These are phyloP conservation scores for Musa beccarii DNA, from an alignment of 176 grass and related monocot species.

Conservation along the genomic window DNA sequence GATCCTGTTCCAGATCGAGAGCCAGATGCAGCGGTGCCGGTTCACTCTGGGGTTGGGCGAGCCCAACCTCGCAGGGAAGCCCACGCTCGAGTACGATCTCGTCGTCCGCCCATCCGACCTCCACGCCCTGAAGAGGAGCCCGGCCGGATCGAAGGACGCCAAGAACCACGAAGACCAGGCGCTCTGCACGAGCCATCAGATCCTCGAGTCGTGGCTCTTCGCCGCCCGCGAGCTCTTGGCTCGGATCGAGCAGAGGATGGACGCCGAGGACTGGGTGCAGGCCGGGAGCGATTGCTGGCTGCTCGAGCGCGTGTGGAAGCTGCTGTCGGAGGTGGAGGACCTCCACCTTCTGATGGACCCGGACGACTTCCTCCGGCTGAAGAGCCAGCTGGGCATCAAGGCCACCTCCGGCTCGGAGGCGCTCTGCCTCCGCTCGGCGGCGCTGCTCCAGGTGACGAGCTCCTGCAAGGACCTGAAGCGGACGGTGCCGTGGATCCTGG, in stretches of 20 bases:
- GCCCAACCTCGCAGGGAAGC: conserved; percentile 88
- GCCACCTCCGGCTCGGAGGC: conserved; percentile 41
- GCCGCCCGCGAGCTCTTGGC: conserved; percentile 42
- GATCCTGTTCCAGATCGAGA: conserved; percentile 70
- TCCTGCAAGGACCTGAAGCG: conserved; percentile 54
- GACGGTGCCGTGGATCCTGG: conserved; percentile 61
- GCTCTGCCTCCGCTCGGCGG: conserved; percentile 65
- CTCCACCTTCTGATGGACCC: conserved; percentile 89
- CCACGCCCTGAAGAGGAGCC: conserved; percentile 48
- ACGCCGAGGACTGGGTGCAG: conserved; percentile 45
- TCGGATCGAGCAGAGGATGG: conserved; percentile 44
- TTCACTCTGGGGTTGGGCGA: conserved; percentile 87
- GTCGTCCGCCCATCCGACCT: conserved; percentile 66
- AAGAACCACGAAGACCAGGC: conserved; percentile 57
- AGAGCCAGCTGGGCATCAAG: conserved; percentile 66
- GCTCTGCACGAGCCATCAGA: conserved; percentile 61
- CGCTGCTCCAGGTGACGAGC: conserved; percentile 43
- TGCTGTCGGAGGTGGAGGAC: conserved; percentile 75
- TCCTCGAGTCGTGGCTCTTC: conserved; percentile 83
- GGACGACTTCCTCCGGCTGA: conserved; percentile 83
- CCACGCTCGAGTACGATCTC: conserved; percentile 74
- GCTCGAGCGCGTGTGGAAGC: conserved; percentile 76
- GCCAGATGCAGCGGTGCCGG: conserved; percentile 66
- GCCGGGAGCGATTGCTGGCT: conserved; percentile 77
- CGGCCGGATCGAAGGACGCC: conserved; percentile 34